These are phyloP conservation scores for Pugionium dolabratum DNA, from an alignment of 345 rosid species.

Conservation along the genomic window DNA sequence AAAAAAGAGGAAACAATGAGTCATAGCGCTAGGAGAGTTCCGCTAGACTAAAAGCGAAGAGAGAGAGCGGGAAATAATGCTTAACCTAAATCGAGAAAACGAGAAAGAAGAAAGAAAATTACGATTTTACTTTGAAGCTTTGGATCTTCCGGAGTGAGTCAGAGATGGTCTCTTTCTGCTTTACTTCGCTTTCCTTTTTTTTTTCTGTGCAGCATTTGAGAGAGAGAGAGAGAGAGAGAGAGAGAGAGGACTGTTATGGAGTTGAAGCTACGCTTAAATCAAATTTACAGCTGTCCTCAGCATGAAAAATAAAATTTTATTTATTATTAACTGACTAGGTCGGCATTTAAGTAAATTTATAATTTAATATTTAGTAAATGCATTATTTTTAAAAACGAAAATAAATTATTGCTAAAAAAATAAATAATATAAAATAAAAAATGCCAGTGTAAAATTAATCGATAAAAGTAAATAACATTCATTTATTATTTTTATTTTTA, in stretches of 20 bases:
- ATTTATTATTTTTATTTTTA: no score
- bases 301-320: not conserved
- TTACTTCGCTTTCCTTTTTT: constrained; percentile 32
- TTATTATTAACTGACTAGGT: no score
- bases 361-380: no score
- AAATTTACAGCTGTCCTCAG: constrained; percentile 39
- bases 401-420: no score
- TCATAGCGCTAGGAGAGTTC: not conserved
- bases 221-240: constrained; percentile 32
- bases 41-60: not conserved
- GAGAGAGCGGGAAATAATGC: not conserved
- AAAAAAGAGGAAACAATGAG: constrained; percentile 25
- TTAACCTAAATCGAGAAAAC: constrained; percentile 27
- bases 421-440: no score
- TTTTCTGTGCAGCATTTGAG: constrained; percentile 5
- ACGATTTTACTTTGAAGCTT: constrained; percentile 2
- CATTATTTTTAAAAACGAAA: no score
- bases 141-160: constrained; percentile 42
- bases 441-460: no score
- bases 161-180: constrained; percentile 39
- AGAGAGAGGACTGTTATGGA: constrained; percentile 33
- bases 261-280: constrained; percentile 43
- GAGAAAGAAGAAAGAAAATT: constrained; percentile 11
- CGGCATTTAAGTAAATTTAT: no score
- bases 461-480: no score